Evolutionary conservation across 805 yeast genomes (phyloP), one percentile per base, ranked within the genome.

Genomic region (Citeromyces nyonsensis): DNA sequence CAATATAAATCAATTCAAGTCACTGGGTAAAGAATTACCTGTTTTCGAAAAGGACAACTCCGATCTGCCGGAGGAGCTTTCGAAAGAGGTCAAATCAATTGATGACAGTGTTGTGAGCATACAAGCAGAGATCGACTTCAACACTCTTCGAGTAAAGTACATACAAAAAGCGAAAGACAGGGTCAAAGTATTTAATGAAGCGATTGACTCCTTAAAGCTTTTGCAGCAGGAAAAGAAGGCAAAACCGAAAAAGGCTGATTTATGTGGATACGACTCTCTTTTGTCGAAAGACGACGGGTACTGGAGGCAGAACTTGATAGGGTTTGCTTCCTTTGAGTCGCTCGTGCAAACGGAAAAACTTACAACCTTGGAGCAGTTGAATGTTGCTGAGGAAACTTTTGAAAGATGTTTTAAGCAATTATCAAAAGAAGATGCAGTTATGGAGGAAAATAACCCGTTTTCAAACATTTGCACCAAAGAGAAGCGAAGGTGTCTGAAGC

Each of bases 401-500:
- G 7, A 7, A 7, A 7, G 7, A 7, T 18, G 22, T 7, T 27
- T 41, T 7, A 36, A 32, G 12, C 32, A 43, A 15, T 38, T 38
- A 10, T 33, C 33, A 15, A 31, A 34, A 11, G 29, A 26, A 14
- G 44, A 36, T 10, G 44, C 41, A 4, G 38, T 33, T 9, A 47
- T 42, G 4, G 29, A 29, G 3, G 41, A 33, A 7, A 34, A 29
- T 11, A 32, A 28, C 31, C 33, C 13, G 31, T 36, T 43, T 33
- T 40, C 45, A 36, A 37, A 36, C 6, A 32, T 67, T 1, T 75
- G 83, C 41, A 44, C 71, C 5, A 47, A 54, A 7, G 81, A 74
- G 31, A 65, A 64, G 37, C 57, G 63, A 34, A 73, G 69, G 40
- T 75, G 84, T 45, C 44, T 45, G 3, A 62, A 66, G 30, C 84